phyloP scores from a whole-genome alignment of 2,329 filamentous ascomycete genomes.

The Fusarium neocosmosporiellum region DNA sequence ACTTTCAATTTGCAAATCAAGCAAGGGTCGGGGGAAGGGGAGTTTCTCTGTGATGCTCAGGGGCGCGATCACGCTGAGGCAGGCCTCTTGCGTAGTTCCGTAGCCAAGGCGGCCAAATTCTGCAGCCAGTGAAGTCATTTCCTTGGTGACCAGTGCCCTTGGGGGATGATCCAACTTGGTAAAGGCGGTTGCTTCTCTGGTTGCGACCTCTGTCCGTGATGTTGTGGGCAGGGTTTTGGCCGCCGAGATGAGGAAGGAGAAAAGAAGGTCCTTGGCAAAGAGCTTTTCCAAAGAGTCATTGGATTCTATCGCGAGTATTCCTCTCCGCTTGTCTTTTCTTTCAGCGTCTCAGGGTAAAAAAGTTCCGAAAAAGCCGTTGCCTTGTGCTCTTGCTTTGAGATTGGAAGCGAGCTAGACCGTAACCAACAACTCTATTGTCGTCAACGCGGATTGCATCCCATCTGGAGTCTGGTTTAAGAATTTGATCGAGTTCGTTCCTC shows the following conservation, averaged over 20 bases:
- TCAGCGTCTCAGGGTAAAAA: not conserved
- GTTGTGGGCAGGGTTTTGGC: not conserved
- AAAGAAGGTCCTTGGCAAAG: constrained; percentile 6
- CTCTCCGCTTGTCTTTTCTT: not conserved
- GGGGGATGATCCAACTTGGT: fast-evolving
- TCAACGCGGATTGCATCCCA: not conserved
- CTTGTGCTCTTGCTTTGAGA: too few species aligned
- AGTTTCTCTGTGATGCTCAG: constrained; percentile 1
- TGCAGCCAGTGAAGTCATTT: not conserved
- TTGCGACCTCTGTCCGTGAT: not conserved
- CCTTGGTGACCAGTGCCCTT: not conserved
- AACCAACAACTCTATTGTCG: not conserved
- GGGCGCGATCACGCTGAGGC: not conserved
- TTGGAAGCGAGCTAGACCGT: too few species aligned
- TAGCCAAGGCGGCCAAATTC: not conserved
- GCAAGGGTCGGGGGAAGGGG: not conserved
- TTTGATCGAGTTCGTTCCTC: not conserved
- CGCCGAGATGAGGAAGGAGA: constrained; percentile 1
- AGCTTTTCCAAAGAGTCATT: not conserved
- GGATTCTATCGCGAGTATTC: not conserved
- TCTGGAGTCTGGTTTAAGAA: not conserved
- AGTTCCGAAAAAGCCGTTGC: not conserved
- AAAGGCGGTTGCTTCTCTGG: too few species aligned
- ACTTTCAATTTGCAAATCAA: not conserved
- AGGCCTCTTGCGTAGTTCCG: not conserved